Conservation (phyloP, 352 stramenopile genomes). For the Globisporangium irregulare region DNA sequence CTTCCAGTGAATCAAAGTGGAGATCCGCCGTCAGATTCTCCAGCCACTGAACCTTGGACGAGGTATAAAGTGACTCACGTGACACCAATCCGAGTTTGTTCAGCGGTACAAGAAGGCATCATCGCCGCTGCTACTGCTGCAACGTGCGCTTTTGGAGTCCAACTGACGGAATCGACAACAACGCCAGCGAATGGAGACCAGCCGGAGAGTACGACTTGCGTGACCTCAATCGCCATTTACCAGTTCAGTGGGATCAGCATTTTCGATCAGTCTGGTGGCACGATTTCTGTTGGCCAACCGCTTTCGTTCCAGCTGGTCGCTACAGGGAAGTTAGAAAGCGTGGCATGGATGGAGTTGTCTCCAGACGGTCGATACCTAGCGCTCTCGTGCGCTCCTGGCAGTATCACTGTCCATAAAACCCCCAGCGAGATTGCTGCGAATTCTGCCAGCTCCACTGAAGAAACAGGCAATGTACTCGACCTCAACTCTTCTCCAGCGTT, state of each 20-base stretch:
- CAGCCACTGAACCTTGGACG: neutral
- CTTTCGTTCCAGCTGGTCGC: constrained; percentile 9
- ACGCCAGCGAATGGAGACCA: neutral
- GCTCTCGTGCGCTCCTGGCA: constrained; percentile 11
- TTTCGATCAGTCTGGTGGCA: neutral
- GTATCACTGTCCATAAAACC: constrained; percentile 12
- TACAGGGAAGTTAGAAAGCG: constrained; percentile 4
- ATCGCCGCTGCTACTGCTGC: too few species aligned
- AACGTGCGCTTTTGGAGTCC: constrained; percentile 3
- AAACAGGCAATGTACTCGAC: constrained; percentile 1
- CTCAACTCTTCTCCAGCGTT: constrained; percentile 1
- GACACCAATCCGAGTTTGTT: constrained; percentile 9
- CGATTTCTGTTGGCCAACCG: neutral
- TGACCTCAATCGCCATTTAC: constrained; percentile 2
- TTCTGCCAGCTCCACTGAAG: neutral
- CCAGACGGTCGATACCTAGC: constrained; percentile 26
- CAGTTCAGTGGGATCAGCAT: neutral
- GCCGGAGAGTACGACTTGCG: neutral
- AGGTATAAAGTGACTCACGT: constrained; percentile 2
- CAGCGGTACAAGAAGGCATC: neutral
- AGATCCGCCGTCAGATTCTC: neutral
- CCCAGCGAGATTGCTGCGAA: neutral
- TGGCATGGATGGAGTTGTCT: constrained; percentile 23
- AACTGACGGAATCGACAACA: constrained; percentile 4
- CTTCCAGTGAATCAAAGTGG: neutral